Evolutionary conservation across 1,284 basidiomycete genomes (phyloP).

Genomic region (Pulveroboletus sp.): DNA sequence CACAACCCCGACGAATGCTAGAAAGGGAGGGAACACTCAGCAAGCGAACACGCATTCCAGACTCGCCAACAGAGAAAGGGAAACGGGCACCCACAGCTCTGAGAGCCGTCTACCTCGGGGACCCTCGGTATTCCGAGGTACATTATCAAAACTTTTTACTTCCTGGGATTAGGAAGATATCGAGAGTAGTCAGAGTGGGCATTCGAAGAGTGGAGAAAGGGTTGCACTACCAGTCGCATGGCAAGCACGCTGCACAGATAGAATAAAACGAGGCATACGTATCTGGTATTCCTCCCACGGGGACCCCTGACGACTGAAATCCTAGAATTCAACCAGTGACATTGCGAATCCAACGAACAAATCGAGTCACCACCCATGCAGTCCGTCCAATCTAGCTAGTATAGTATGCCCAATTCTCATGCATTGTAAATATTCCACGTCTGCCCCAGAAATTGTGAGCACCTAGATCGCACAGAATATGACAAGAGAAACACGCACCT

Average conservation of each 20-base stretch:
- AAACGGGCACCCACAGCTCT: slow-evolving; percentile 40
- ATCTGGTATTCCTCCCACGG: too few species aligned
- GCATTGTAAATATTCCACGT: slow-evolving; percentile 33
- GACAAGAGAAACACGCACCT: slow-evolving; percentile 48
- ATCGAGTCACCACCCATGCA: neutral
- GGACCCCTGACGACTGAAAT: too few species aligned
- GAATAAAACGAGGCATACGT: too few species aligned
- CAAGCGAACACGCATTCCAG: neutral
- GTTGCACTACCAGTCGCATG: too few species aligned
- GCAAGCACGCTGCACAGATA: too few species aligned
- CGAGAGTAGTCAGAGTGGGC: too few species aligned
- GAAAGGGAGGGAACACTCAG: neutral
- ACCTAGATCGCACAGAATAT: neutral
- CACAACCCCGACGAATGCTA: slow-evolving; percentile 51
- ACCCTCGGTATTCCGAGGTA: slow-evolving; percentile 30
- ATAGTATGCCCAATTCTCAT: slow-evolving; percentile 1
- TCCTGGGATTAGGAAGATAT: too few species aligned
- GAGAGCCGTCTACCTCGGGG: slow-evolving; percentile 48
- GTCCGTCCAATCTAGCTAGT: neutral
- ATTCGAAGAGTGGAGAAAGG: too few species aligned
- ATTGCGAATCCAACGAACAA: neutral
- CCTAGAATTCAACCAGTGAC: neutral
- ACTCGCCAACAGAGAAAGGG: too few species aligned
- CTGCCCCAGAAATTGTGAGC: slow-evolving; percentile 14
- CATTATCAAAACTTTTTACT: too few species aligned